Evolutionary conservation across 306 rosid species (phyloP), one percentile per base, ranked within the genome.

Genomic region (Benincasa hispida): DNA sequence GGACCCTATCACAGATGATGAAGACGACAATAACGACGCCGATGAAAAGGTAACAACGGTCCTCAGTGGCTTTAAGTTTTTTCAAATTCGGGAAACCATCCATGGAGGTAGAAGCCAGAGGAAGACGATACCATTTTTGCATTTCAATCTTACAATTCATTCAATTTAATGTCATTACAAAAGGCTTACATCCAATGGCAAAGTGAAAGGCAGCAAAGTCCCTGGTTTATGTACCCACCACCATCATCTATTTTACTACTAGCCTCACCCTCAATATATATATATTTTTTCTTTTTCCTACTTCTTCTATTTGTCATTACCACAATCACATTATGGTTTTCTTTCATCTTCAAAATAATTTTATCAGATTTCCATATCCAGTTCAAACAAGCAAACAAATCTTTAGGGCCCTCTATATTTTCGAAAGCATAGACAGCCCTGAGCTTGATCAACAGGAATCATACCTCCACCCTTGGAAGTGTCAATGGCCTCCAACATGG

Each of bases 391-490:
- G 50, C 41, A 66, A 59, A 82, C 63, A 69, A 78, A 69, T 66
- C 56, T 66, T 87, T 86, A 93, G 24, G 98, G 98, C 37, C 98
- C 98, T 82, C 93, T 84, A 24, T 82, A 28, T 83, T 82, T 91
- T 74, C 92, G 94, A 86, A 91, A 85, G 89, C 98, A 94, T 53
- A 94, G 82, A 81, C 98, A 94, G 55, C 97, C 89, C 58, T 85
- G 95, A 75, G 91, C 83, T 84, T 94, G 97, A 84, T 94, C 98
- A 35, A 39, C 75, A 56, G 98, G 98, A 81, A 94, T 94, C 98
- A 94, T 94, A 54, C 98, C 98, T 72, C 98, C 98, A 54, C 98
- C 98, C 84, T 87, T 94, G 50, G 97, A 86, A 72, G 96, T 94
- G 91, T 94, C 95, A 11, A 90, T 91, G 79, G 89, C 96, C 81